Evolutionary conservation across 768 basidiomycete species (phyloP), one percentile per base, ranked within the genome.

Genomic region (Auriculariales sp.): DNA sequence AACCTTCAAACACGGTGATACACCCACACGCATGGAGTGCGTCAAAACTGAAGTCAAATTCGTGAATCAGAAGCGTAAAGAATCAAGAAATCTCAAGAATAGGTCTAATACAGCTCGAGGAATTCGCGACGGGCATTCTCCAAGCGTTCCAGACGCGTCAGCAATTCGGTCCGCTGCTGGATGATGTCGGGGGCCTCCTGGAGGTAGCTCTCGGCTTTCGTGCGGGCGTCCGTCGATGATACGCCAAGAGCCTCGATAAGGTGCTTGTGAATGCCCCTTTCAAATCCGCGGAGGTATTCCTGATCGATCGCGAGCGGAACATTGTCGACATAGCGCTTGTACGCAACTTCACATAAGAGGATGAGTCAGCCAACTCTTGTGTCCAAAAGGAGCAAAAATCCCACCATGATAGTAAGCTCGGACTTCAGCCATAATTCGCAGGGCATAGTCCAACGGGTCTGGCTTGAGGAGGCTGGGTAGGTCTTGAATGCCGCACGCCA

Each of bases 341-440:
- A 78, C 0, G 76, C 72, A 1, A 81, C 78, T 82, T 12, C n/a
- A 15, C 14, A 34, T 9, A 34, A 6, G 15, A 12, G 28, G 10
- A 32, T 25, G 27, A 52, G 10, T 30, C 27, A 12, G 47, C n/a
- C 22, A 27, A 29, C n/a, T 33, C 27, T 30, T 39, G 28, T 9
- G 22, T 15, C 22, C 15, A 12, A 27, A 15, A 31, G 17, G 28
- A 29, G 31, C 44, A 28, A 28, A 19, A 3, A 19, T 50, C 57
- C 5, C 55, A 81, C 84, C 83, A 69, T 84, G 79, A 61, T 84
- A 85, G 54, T 85, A 84, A 0, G 78, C 82, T 3, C 80, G 68
- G 1, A 83, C 79, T 51, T 77, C 72, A 0, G 79, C 79, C 81
- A 85, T 84, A 55, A 85, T 81, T 3, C 61, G 55, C 12, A 85